Conservation (phyloP, 768 basidiomycete genomes). For the Lyophyllum atratum region DNA sequence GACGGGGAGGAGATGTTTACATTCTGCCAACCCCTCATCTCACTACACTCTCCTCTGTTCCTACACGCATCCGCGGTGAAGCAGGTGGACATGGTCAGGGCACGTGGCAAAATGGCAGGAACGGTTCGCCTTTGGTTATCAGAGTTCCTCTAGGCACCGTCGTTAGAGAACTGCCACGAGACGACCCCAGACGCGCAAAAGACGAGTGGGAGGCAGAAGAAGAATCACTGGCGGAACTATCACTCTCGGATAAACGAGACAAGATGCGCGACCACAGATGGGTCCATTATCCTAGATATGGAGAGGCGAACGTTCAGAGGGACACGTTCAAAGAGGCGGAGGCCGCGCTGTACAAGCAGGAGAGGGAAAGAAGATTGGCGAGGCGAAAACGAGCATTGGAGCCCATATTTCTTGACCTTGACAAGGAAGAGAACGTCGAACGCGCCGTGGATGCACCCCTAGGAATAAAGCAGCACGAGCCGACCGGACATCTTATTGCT, state of each 20-base stretch:
- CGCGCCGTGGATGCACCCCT: constrained; percentile 61
- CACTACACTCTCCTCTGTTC: constrained; percentile 74
- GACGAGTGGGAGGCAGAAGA: constrained; percentile 79
- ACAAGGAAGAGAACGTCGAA: constrained; percentile 46
- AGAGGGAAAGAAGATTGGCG: constrained; percentile 56
- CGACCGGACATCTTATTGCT: constrained; percentile 67
- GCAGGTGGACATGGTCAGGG: constrained; percentile 78
- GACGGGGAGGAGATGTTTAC: constrained; percentile 85
- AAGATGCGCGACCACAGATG: constrained; percentile 68
- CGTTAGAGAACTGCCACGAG: constrained; percentile 70
- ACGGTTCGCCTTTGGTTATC: constrained; percentile 71
- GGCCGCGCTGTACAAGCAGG: constrained; percentile 55
- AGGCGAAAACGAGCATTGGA: constrained; percentile 41
- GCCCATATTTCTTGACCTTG: constrained; percentile 64
- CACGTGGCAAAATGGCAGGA: constrained; percentile 83
- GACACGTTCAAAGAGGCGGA: constrained; percentile 77
- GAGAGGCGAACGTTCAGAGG: constrained; percentile 61
- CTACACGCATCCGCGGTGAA: constrained; percentile 65
- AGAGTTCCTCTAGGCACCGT: constrained; percentile 90
- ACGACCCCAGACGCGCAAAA: constrained; percentile 63
- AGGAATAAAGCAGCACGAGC: constrained; percentile 53
- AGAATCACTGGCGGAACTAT: constrained; percentile 52
- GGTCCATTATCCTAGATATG: constrained; percentile 77
- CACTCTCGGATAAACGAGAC: constrained; percentile 47
- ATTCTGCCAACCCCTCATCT: constrained; percentile 77